Evolutionary conservation across 140 eudicot genomes (phyloP).

Genomic region (Senecio squalidus): DNA sequence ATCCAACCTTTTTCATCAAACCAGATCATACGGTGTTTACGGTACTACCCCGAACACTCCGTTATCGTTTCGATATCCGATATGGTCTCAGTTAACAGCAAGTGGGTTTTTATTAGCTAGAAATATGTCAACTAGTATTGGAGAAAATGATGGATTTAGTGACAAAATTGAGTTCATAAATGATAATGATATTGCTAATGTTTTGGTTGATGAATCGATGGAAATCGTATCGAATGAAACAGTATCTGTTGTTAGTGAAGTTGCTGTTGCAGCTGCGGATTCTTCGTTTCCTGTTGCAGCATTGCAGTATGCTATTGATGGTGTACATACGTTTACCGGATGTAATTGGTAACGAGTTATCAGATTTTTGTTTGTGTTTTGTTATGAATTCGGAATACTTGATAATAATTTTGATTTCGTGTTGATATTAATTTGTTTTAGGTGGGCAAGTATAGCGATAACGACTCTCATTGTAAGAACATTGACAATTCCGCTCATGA

Average conservation of each 20-base stretch:
- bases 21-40: constrained; percentile 26
- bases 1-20: constrained; percentile 15
- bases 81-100: constrained; percentile 26
- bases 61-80: constrained; percentile 28
- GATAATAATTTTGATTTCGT: background rate
- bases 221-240: constrained; percentile 49
- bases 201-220: constrained; percentile 43
- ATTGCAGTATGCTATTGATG: constrained; percentile 70
- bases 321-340: constrained; percentile 60
- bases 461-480: constrained; percentile 70
- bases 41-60: constrained; percentile 18
- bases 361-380: background rate
- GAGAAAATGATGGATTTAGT: constrained; percentile 22
- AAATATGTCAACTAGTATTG: constrained; percentile 42
- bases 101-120: constrained; percentile 34
- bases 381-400: no score
- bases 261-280: constrained; percentile 83
- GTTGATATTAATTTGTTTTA: no score
- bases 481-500: constrained; percentile 50
- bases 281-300: constrained; percentile 78
- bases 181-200: constrained; percentile 51
- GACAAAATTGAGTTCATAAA: constrained; percentile 45
- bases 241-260: constrained; percentile 44
- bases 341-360: constrained; percentile 49
- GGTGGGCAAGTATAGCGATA: constrained; percentile 86